phyloP scores from a whole-genome alignment of 768 basidiomycete genomes.

The Clavulina sp. region DNA sequence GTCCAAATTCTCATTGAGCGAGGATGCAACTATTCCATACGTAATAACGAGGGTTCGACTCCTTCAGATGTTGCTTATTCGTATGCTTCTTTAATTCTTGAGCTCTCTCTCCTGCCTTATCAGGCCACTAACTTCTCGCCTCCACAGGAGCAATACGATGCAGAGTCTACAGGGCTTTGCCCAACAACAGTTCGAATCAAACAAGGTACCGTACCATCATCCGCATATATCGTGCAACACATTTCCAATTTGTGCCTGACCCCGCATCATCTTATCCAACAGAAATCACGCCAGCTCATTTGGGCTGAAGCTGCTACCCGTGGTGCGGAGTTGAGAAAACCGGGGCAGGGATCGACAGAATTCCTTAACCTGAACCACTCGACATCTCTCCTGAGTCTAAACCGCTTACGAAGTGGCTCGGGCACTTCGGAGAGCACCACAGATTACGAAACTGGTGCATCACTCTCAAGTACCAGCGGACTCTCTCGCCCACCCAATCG shows the following conservation, averaged over 20 bases:
- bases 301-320: constrained; percentile 56
- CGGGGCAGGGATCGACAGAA: constrained; percentile 16
- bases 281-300: constrained; percentile 46
- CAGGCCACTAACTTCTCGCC: not conserved
- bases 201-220: no score
- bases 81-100: constrained; percentile 26
- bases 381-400: constrained; percentile 3
- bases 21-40: constrained; percentile 65
- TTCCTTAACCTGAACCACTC: constrained; percentile 17
- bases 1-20: constrained; percentile 77
- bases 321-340: constrained; percentile 35
- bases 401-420: constrained; percentile 1
- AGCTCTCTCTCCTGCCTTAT: not conserved
- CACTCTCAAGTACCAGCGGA: not conserved
- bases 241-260: not conserved
- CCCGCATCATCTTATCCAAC: not conserved
- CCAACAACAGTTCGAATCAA: constrained; percentile 57
- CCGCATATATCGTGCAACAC: not conserved
- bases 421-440: not conserved
- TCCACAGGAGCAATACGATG: constrained; percentile 44
- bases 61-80: constrained; percentile 89
- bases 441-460: not conserved
- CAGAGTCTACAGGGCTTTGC: constrained; percentile 71
- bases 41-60: constrained; percentile 84
- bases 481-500: not conserved